These are phyloP conservation scores for Lipomyces oligophaga DNA, from an alignment of 805 yeast species.

Conservation along the genomic window DNA sequence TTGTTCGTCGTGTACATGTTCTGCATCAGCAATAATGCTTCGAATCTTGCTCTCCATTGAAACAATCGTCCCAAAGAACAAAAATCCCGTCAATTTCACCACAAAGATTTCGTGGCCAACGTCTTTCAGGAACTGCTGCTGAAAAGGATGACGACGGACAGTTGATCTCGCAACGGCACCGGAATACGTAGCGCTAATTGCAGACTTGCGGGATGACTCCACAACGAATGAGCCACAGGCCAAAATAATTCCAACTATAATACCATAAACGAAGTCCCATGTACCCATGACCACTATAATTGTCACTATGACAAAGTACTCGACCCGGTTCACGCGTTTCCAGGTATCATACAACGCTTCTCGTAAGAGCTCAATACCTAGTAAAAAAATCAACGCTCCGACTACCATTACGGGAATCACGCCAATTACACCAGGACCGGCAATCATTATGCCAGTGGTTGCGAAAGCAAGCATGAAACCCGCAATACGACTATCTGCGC, in stretches of 20 bases:
- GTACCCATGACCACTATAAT: conserved; percentile 95
- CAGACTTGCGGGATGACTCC: conserved; percentile 80
- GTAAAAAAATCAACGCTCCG: conserved; percentile 81
- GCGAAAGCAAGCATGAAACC: conserved; percentile 86
- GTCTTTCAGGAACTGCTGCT: conserved; percentile 74
- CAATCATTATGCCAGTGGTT: conserved; percentile 73
- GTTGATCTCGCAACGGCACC: conserved; percentile 90
- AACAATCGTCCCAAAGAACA: conserved; percentile 94
- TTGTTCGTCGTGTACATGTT: conserved; percentile 50
- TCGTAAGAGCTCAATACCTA: conserved; percentile 84
- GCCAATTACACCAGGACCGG: conserved; percentile 91
- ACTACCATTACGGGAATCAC: conserved; percentile 94
- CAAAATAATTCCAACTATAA: conserved; percentile 79
- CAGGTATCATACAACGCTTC: conserved; percentile 84
- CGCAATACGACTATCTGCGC: conserved; percentile 84
- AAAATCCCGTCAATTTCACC: conserved; percentile 77
- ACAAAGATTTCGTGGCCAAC: conserved; percentile 91
- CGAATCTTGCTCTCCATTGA: conserved; percentile 78
- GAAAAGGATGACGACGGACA: conserved; percentile 84
- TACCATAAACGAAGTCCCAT: conserved; percentile 91
- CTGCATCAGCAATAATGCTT: conserved; percentile 53
- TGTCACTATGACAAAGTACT: conserved; percentile 75
- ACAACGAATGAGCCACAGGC: conserved; percentile 96
- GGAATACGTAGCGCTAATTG: conserved; percentile 74
- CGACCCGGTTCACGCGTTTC: conserved; percentile 69